Base-by-base conservation (phyloP, 1,284 basidiomycete genomes). In the Pholiota adiposa region DNA sequence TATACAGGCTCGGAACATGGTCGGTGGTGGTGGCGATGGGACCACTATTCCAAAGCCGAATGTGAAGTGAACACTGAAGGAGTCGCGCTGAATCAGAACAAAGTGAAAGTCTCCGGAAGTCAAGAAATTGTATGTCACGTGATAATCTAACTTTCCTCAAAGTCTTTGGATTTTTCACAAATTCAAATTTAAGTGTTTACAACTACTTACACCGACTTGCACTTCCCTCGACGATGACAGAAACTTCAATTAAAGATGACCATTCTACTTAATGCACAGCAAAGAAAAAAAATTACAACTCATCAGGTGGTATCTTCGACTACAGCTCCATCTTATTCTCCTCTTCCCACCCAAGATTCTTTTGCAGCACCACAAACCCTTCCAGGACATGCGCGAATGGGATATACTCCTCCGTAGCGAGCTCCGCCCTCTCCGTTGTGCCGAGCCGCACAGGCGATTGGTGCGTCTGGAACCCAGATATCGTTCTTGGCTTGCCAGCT, bases 321-420 rank as follows among this genome's bases (percentile, higher is more conserved):
- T 66, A 69, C 56, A 68, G 57, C 50, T 92, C 88, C 90, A 92
- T 92, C 71, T 88, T 88, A 67, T 92, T 90, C 69, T 93, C 90
- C 72, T 85, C 86, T 76, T 91, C 90, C 79, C 84, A 93, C 5
- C 92, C 92, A 51, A 90, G 90, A 70, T 94, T 94, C 83, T 95
- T 95, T 77, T 88, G 87, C 69, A 96, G 73, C 56, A 96, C 89
- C 41, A 96, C 90, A 68, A 97, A 91, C 62, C 95, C 94, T 75
- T 98, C 96, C 54, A 97, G 81, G 36, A 95, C 92, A 67, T 89
- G 87, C 51, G 89, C 85, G 74, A 93, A 99, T 8, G 95, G 90
- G 69, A 98, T 93, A 75, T 84, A 98, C 78, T 99, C 97, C 74
- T 98, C 97, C 29, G 96, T 98, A 16, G 94, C 97, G 67, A 99